Evolutionary conservation across 208 protist genomes (phyloP), one percentile per base, ranked within the genome.

Genomic region (Balamuthia mandrillaris): DNA sequence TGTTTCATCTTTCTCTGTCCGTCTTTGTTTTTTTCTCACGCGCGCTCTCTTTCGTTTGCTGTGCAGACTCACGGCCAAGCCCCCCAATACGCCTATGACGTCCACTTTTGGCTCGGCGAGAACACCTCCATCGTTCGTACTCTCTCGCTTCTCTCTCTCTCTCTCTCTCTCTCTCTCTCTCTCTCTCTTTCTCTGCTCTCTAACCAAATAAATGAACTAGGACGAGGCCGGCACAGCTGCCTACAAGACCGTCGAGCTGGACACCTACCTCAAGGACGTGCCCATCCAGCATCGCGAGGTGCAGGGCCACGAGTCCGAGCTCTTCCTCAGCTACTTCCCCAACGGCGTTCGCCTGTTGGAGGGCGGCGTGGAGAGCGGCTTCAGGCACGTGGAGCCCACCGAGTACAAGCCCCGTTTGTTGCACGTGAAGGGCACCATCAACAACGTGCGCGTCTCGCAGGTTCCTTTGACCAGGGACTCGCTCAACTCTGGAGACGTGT

Each of bases 321-420:
- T 83, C 12, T 87, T 90, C 63, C 7, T 90, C n/a, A 29, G 16
- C 54, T 58, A 63, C 60, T 89, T 87, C 85, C 58, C 37, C 16
- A 5, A 60, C 27, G 47, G 84, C 9, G 39, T 94, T n/a, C 14
- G 58, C 39, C 87, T 88, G 75, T 12, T 93, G 21, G 52, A 63
- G n/a, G 94, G 94, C 63, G 94, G 93, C 51, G 78, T 91, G 35
- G 89, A 92, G 1, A 87, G 84, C n/a, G 94, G 93, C 65, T 96
- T 95, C 90, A 33, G 79, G 2, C 35, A 94, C 7, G 91, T 94
- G 31, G 81, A 87, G 51, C 82, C 74, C 33, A 41, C 81, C 6
- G 84, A 83, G 68, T 93, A 89, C 66, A 52, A 86, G 45, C 77
- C 90, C 45, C 60, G 89, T 31, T 88, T 95, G 24, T 75, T 95